phyloP scores from a whole-genome alignment of 352 stramenopile species.

The Thalassiosira livingstoniorum region DNA sequence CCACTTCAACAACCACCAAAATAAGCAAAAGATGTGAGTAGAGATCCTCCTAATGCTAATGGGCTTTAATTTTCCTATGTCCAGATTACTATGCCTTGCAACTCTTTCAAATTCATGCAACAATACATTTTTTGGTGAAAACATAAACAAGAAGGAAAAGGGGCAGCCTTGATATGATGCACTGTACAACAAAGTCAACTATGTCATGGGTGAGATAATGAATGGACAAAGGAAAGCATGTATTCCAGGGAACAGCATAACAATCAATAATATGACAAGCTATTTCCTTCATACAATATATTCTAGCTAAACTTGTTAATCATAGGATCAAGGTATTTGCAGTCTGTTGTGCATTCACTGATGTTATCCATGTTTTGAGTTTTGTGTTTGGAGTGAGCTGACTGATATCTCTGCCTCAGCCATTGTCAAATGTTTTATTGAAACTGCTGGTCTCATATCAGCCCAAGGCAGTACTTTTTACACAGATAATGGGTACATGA shows the following conservation, averaged over 20 bases:
- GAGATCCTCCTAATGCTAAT: neutral
- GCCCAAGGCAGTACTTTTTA: constrained; percentile 5
- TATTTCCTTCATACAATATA: constrained; percentile 46
- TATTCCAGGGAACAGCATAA: constrained; percentile 25
- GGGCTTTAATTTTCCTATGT: neutral
- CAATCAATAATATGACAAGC: constrained; percentile 47
- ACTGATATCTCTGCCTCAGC: constrained; percentile 4
- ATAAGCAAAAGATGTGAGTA: neutral
- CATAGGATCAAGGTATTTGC: constrained; percentile 54
- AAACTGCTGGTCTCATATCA: neutral
- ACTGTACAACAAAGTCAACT: constrained; percentile 37
- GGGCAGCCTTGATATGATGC: constrained; percentile 15
- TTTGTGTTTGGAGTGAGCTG: constrained; percentile 3
- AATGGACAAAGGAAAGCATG: constrained; percentile 22
- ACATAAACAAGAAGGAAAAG: neutral
- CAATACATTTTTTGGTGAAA: neutral
- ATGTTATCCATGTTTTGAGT: constrained; percentile 26
- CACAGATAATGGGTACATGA: constrained; percentile 8
- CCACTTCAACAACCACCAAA: neutral
- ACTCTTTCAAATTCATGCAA: constrained; percentile 4
- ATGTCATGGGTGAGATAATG: constrained; percentile 14
- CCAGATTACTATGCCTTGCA: neutral
- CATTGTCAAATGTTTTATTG: constrained; percentile 13
- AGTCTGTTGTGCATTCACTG: constrained; percentile 38
- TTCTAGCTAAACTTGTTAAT: constrained; percentile 53